Percentiles rank a stretch among this genome's conserved stretches.
Conservation (phyloP, 2,329 filamentous ascomycete genomes). For the Sporothrix curviconia region DNA sequence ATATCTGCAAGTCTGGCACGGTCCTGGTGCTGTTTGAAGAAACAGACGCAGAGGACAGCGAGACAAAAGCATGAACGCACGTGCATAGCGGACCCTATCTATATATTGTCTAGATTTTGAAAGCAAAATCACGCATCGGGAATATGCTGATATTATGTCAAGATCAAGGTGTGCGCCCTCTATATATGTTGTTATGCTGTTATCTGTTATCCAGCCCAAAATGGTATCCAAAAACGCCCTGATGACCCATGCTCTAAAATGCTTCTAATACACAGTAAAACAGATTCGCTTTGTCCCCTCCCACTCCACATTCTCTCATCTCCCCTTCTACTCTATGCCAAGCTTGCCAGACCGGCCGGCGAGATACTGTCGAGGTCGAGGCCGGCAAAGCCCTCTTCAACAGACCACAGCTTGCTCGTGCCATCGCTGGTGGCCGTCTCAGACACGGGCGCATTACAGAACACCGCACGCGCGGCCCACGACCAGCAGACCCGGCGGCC, state of each 20-base stretch:
- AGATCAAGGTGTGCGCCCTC: too few species aligned
- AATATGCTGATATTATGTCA: too few species aligned
- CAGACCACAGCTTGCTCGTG: conserved; percentile 16
- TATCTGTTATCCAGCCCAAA: neutral
- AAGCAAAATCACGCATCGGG: too few species aligned
- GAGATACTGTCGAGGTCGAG: conserved; percentile 12
- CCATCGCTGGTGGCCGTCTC: neutral
- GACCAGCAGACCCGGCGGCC: conserved; percentile 82
- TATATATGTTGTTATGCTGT: too few species aligned
- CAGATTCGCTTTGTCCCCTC: neutral
- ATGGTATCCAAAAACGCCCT: conserved; percentile 10
- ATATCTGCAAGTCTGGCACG: conserved; percentile 72
- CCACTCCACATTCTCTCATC: neutral
- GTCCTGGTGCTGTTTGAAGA: conserved; percentile 65
- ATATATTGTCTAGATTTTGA: too few species aligned
- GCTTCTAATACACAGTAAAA: neutral
- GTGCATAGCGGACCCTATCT: too few species aligned
- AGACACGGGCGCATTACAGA: conserved; percentile 32
- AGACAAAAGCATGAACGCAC: neutral
- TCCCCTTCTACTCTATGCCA: neutral
- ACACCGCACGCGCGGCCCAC: conserved; percentile 80
- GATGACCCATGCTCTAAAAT: neutral
- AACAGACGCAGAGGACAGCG: neutral
- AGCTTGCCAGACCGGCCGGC: neutral
- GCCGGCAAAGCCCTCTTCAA: conserved; percentile 19